Conservation (phyloP, 495 filamentous ascomycete genomes). For the Penicillium bialowiezense region DNA sequence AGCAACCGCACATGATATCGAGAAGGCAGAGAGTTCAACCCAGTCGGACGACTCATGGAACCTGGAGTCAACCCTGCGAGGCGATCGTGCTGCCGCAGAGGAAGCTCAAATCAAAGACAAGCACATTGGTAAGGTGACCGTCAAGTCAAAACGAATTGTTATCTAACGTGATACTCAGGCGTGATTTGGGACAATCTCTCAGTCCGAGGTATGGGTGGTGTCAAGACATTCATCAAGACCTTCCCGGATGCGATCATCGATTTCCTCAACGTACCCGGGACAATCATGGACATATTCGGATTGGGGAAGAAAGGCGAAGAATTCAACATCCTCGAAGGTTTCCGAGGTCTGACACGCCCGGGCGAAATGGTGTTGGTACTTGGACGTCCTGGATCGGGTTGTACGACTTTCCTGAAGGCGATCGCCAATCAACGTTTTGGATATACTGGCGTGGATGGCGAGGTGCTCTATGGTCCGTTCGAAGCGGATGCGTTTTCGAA, state of each 20-base stretch:
- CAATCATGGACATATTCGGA: slow-evolving; percentile 55
- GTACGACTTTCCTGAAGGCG: slow-evolving; percentile 83
- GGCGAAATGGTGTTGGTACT: slow-evolving; percentile 93
- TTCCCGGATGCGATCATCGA: slow-evolving; percentile 78
- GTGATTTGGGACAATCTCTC: slow-evolving; percentile 78
- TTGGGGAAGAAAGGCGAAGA: slow-evolving; percentile 60
- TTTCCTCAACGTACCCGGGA: slow-evolving; percentile 70
- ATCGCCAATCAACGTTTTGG: slow-evolving; percentile 80
- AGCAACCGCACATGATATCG: slow-evolving; percentile 39
- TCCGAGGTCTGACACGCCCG: slow-evolving; percentile 59
- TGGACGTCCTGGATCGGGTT: slow-evolving; percentile 81
- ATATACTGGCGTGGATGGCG: slow-evolving; percentile 72
- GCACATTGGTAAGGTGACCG: slow-evolving; percentile 52
- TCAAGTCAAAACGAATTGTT: not conserved
- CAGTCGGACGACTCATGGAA: slow-evolving; percentile 62
- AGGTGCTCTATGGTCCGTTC: slow-evolving; percentile 78
- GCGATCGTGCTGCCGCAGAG: slow-evolving; percentile 64
- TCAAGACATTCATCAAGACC: slow-evolving; percentile 74
- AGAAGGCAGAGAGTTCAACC: slow-evolving; percentile 47
- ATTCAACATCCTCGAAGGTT: slow-evolving; percentile 56
- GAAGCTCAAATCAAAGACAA: slow-evolving; percentile 77
- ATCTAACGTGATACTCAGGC: slow-evolving; percentile 28
- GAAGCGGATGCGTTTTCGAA: slow-evolving; percentile 55
- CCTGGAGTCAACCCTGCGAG: slow-evolving; percentile 65
- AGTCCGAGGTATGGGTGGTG: slow-evolving; percentile 73